These are phyloP conservation scores for Fusarium luffae DNA, from an alignment of 2,329 filamentous ascomycete species.

Conservation along the genomic window DNA sequence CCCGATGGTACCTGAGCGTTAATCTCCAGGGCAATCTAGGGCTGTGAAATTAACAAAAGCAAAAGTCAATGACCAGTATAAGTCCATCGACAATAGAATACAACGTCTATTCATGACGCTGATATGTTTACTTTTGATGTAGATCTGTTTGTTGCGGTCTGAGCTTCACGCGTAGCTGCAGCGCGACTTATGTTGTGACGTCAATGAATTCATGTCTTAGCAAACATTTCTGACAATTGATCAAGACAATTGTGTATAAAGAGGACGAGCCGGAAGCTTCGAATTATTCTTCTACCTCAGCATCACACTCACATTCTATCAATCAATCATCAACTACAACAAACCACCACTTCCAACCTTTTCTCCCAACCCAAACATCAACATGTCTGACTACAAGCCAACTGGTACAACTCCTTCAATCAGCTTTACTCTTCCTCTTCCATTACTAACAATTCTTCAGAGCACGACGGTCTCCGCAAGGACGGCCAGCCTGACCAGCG, in stretches of 20 bases:
- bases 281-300: not conserved
- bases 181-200: constrained; percentile 1
- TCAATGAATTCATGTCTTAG: not conserved
- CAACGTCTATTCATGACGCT: constrained; percentile 14
- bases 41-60: constrained; percentile 7
- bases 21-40: not conserved
- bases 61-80: constrained; percentile 27
- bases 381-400: constrained; percentile 33
- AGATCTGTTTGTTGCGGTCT: not conserved
- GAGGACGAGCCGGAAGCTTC: not conserved
- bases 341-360: not conserved
- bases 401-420: constrained; percentile 6
- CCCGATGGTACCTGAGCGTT: constrained; percentile 9
- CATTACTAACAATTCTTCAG: not conserved
- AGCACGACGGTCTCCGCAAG: constrained; percentile 42
- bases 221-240: not conserved
- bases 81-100: not conserved
- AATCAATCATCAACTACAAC: not conserved
- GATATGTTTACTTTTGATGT: not conserved
- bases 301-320: not conserved
- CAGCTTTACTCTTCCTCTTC: accelerated
- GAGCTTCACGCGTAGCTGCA: not conserved
- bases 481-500: constrained; percentile 38
- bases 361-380: not conserved
- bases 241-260: constrained; percentile 1